Percentiles rank a stretch among this genome's conserved stretches.
Conservation (phyloP, 805 yeast species). For the Kodamaea laetipori region DNA sequence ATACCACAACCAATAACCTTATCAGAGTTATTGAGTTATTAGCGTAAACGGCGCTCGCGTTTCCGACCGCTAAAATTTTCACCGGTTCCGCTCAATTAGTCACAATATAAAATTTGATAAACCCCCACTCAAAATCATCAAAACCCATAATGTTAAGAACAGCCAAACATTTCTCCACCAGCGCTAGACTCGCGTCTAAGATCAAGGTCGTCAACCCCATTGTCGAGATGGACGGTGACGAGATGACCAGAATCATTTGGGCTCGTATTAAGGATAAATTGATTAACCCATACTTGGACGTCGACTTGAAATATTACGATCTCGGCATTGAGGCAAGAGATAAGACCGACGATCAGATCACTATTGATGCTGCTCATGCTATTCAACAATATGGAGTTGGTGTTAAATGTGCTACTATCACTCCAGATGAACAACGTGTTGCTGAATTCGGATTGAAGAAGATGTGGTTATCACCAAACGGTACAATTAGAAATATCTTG, state of each 20-base stretch:
- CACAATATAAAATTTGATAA: background rate
- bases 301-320: conserved; percentile 90
- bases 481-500: conserved; percentile 91
- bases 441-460: conserved; percentile 86
- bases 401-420: conserved; percentile 96
- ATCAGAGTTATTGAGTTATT: no score
- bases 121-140: background rate
- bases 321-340: conserved; percentile 86
- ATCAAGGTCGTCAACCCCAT: conserved; percentile 83
- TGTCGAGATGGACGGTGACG: conserved; percentile 98
- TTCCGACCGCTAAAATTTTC: background rate
- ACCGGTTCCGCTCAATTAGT: background rate
- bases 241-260: conserved; percentile 97
- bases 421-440: conserved; percentile 97
- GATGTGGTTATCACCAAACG: conserved; percentile 98
- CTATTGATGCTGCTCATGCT: conserved; percentile 87
- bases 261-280: conserved; percentile 81
- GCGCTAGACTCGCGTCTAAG: conserved; percentile 37
- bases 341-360: conserved; percentile 83
- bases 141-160: conserved; percentile 8
- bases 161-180: conserved; percentile 9
- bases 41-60: no score
- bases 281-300: conserved; percentile 80
- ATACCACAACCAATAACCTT: no score
- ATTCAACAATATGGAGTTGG: conserved; percentile 88